Conservation (phyloP, 306 rosid genomes). For the Chamaecrista fasciculata region DNA sequence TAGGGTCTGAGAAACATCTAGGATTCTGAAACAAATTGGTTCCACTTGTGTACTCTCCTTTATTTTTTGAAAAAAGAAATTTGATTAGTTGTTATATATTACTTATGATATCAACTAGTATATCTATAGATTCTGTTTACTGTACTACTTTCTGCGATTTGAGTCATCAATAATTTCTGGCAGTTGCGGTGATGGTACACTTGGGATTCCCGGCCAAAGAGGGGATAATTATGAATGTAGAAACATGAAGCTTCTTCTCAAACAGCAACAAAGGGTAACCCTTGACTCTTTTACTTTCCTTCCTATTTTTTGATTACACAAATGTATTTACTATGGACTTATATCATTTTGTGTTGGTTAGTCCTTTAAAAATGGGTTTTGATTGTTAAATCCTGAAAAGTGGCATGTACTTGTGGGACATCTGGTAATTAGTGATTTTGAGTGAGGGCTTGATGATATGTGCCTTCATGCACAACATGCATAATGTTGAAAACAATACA, state of each 20-base stretch:
- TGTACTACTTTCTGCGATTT: constrained; percentile 15
- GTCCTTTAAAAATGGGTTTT: too few relatives aligned
- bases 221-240: constrained; percentile 99
- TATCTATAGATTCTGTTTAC: constrained; percentile 1
- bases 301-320: constrained; percentile 4
- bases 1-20: background rate
- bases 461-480: background rate
- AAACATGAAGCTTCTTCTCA: constrained; percentile 99
- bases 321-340: background rate
- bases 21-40: background rate
- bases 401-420: too few relatives aligned
- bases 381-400: too few relatives aligned
- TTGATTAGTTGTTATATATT: background rate
- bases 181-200: constrained; percentile 97
- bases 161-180: constrained; percentile 33
- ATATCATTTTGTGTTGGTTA: too few relatives aligned
- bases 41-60: background rate
- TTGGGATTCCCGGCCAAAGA: constrained; percentile 92
- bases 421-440: too few relatives aligned
- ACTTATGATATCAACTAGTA: background rate
- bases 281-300: constrained; percentile 21
- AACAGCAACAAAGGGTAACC: constrained; percentile 93
- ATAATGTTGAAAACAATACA: background rate
- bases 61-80: background rate
- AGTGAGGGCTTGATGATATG: too few relatives aligned